phyloP scores from a whole-genome alignment of 2,329 filamentous ascomycete species.

The Tolypocladium capitatum region DNA sequence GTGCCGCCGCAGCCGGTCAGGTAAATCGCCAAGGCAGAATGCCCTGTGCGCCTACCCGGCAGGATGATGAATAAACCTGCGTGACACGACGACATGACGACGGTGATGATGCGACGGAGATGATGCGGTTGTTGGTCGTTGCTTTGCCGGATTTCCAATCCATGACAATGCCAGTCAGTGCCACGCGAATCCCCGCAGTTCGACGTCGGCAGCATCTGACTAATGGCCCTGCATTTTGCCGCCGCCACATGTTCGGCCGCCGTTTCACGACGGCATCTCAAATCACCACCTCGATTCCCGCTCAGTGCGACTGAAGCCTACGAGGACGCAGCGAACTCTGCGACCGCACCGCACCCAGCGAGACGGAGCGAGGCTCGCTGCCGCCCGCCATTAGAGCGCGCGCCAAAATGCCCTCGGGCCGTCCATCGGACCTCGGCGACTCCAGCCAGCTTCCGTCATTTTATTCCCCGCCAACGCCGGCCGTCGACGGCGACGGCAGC shows the following conservation, averaged over 20 bases:
- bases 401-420: constrained; percentile 15
- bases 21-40: no score
- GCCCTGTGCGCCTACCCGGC: no score
- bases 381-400: neutral
- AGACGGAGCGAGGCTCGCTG: neutral
- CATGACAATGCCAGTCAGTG: no score
- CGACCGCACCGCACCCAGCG: neutral
- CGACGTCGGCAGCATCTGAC: neutral
- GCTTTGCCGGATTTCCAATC: no score
- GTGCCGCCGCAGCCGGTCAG: no score
- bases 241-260: neutral
- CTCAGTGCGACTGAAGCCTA: neutral
- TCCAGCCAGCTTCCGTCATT: constrained; percentile 29
- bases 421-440: constrained; percentile 12
- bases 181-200: no score
- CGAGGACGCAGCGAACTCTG: neutral
- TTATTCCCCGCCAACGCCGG: constrained; percentile 28
- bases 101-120: no score
- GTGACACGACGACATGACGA: neutral
- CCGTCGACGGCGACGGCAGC: constrained; percentile 10
- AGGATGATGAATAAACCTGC: no score
- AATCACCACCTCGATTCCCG: neutral
- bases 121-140: no score
- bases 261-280: neutral
- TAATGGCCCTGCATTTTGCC: neutral